Percentiles rank a stretch among this genome's conserved stretches.
Conservation (phyloP, 495 filamentous ascomycete species). For the Aspergillus heteromorphus region DNA sequence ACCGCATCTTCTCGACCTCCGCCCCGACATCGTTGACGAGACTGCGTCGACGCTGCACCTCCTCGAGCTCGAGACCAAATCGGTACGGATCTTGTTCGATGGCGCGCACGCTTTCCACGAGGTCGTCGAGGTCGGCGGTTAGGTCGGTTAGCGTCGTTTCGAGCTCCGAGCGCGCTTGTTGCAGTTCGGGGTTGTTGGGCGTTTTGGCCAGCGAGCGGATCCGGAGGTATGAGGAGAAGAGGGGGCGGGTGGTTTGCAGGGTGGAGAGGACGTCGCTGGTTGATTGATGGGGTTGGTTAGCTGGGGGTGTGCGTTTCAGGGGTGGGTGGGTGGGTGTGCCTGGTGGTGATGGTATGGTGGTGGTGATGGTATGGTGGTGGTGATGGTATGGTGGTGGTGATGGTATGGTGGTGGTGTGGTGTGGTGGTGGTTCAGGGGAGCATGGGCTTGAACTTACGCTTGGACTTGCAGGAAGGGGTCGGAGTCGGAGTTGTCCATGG, state of each 20-base stretch:
- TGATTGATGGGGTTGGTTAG: constrained; percentile 6
- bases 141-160: constrained; percentile 70
- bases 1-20: constrained; percentile 83
- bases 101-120: constrained; percentile 79
- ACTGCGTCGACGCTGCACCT: constrained; percentile 72
- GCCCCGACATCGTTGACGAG: constrained; percentile 85
- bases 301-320: neutral
- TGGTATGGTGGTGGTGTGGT: too few relatives aligned
- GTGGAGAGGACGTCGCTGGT: constrained; percentile 83
- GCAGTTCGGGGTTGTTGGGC: constrained; percentile 73
- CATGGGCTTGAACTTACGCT: constrained; percentile 48
- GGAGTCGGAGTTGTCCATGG: constrained; percentile 67
- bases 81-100: constrained; percentile 86
- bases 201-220: constrained; percentile 79
- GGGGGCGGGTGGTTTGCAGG: constrained; percentile 69
- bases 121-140: constrained; percentile 79
- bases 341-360: too few relatives aligned
- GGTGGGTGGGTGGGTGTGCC: neutral
- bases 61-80: constrained; percentile 79
- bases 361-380: too few relatives aligned
- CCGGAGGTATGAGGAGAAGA: constrained; percentile 92
- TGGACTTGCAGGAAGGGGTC: constrained; percentile 95
- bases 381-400: too few relatives aligned
- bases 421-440: neutral
- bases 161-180: constrained; percentile 78